Conservation (phyloP, 176 grass and related monocot species). For the Leersia perrieri region DNA sequence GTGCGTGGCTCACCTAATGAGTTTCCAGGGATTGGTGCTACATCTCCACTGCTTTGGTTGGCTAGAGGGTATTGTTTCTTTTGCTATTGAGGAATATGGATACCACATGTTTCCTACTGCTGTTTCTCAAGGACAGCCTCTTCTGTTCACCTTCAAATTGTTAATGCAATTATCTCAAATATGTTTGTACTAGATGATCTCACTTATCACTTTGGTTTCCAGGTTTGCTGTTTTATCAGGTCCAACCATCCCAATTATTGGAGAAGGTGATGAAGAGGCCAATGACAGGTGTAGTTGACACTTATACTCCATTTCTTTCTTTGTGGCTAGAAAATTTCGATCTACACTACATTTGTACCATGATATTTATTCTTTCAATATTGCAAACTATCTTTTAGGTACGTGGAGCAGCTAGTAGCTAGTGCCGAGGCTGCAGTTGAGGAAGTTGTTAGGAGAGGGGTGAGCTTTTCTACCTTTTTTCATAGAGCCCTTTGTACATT, state of each 20-base stretch:
- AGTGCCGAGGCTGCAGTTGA: conserved; percentile 94
- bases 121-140: neutral
- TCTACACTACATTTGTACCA: neutral
- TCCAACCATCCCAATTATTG: conserved; percentile 95
- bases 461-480: conserved; percentile 34
- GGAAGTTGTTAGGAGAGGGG: conserved; percentile 90
- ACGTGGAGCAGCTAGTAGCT: conserved; percentile 86
- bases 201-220: conserved; percentile 19
- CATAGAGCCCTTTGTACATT: neutral
- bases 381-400: conserved; percentile 52
- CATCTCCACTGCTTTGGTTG: conserved; percentile 96
- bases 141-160: neutral
- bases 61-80: conserved; percentile 82
- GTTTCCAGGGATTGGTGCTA: conserved; percentile 82
- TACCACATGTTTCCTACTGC: neutral
- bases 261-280: conserved; percentile 95
- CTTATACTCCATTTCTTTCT: conserved; percentile 24
- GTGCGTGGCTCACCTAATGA: conserved; percentile 96
- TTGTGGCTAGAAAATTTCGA: neutral
- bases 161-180: neutral
- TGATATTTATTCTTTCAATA: conserved; percentile 19
- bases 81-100: conserved; percentile 34
- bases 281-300: conserved; percentile 74
- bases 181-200: conserved; percentile 1
- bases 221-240: conserved; percentile 96